Percentiles rank a stretch among this genome's conserved stretches.
These are phyloP conservation scores for Wickerhamiella domercqiae DNA, from an alignment of 805 yeast genomes.

Conservation along the genomic window DNA sequence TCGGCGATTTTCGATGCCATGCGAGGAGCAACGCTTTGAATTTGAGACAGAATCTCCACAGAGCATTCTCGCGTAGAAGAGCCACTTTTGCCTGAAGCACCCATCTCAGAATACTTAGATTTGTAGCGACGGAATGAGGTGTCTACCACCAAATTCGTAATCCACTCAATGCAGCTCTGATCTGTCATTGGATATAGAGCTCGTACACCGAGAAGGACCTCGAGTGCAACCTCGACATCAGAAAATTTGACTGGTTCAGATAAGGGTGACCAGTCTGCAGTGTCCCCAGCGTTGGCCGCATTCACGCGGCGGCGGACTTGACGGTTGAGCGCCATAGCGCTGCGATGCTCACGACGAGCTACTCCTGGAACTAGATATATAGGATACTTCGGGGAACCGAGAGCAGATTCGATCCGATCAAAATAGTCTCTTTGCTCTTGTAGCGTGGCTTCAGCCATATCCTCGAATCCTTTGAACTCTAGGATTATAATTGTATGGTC, in stretches of 20 bases:
- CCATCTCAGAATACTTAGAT: conserved; percentile 1
- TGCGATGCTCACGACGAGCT: not conserved
- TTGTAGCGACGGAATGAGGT: conserved; percentile 2
- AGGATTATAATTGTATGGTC: not conserved
- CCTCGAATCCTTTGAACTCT: not conserved
- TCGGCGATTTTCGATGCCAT: not conserved
- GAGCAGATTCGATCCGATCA: not conserved
- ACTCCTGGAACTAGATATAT: conserved; percentile 3
- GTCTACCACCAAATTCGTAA: conserved; percentile 3
- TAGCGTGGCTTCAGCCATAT: not conserved
- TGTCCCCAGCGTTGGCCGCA: conserved; percentile 1
- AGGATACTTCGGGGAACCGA: not conserved
- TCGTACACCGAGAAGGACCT: conserved; percentile 1
- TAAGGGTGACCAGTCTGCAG: not conserved
- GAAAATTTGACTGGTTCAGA: conserved; percentile 1
- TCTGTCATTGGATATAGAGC: not conserved
- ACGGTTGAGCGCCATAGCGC: conserved; percentile 1
- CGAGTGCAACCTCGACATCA: conserved; percentile 2
- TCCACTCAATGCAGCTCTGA: conserved; percentile 3
- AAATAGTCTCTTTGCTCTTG: not conserved
- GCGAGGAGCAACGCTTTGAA: conserved; percentile 2
- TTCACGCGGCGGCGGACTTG: conserved; percentile 2
- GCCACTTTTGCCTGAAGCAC: conserved; percentile 1
- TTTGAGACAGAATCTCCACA: conserved; percentile 2
- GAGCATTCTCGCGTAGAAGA: conserved; percentile 1